Base-by-base conservation (phyloP, 371 early-diverging fungal species). In the Mortierella sp. region DNA sequence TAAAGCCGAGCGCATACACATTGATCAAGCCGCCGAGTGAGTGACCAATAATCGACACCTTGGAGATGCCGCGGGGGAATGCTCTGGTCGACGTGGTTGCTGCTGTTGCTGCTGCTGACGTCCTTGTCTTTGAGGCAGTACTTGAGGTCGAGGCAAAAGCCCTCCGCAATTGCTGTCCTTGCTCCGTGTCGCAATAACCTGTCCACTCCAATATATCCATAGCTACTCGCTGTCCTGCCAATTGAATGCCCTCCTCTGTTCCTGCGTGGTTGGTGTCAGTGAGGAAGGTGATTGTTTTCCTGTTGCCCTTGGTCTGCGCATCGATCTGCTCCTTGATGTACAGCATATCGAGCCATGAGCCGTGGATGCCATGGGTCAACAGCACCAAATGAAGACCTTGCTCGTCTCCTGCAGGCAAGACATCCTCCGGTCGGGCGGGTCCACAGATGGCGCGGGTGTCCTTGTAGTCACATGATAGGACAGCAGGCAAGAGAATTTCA, bases 21-120 rank as follows among this genome's bases (percentile, higher is more conserved):
- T 89, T 89, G 51, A 89, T 80, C 71, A 89, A 54, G 19, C 89
- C 89, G 26, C 89, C 89, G 50, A 89, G 82, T 4, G 89, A 89
- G 54, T 89, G 89, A 4, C 89, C 89, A 19, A 88, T 80, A 43
- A 89, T 77, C 8, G 89, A 89, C 14, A 89, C 78, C 28, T 82
- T 81, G 64, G 84, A 77, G 54, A 87, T 72, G 0, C 82, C 80
- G 37, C 82, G 85, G 40, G 80, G 77, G 69, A 83, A 80, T 19
- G 13, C 31, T 37, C 24, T 40, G 31, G n/a, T 16, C 13, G 55
- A n/a, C 48, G 76, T 34, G 16, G 50, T 50, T 50, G 74, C 9
- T 19, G 67, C 16, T 6, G 72, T 3, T 73, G 37, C 40, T 48
- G 75, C 37, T 40, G 69, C 16, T 48, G 64, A 11, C 51, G 48